A percentile compares a stretch with the other conserved stretches of the same genome.
phyloP scores from a whole-genome alignment of 2,329 filamentous ascomycete species.

The Passalora sequoiae region DNA sequence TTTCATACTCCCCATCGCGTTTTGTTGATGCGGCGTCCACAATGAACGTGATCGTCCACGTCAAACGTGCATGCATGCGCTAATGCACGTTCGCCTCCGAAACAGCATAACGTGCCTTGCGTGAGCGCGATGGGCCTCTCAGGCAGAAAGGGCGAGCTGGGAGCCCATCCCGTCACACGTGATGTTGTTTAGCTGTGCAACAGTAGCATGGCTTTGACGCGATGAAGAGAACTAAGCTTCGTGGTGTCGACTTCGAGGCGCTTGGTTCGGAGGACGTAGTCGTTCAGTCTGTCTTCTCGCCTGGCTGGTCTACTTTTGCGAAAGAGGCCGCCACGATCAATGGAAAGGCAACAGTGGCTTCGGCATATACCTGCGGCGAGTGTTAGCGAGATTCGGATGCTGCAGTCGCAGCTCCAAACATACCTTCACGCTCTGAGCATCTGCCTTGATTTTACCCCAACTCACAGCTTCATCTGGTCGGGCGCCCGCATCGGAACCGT shows the following conservation, averaged over 20 bases:
- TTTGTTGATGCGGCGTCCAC: too few species aligned
- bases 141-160: conserved; percentile 3
- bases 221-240: too few species aligned
- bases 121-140: conserved; percentile 13
- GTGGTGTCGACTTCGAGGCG: too few species aligned
- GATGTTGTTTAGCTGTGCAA: too few species aligned
- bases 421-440: conserved; percentile 85
- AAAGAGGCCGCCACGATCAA: conserved; percentile 63
- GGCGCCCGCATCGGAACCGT: conserved; percentile 92
- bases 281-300: conserved; percentile 6
- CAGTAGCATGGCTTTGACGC: too few species aligned
- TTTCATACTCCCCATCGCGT: too few species aligned
- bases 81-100: conserved; percentile 2
- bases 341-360: conserved; percentile 63
- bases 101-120: conserved; percentile 15
- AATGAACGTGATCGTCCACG: conserved; percentile 5
- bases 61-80: conserved; percentile 11
- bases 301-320: conserved; percentile 39
- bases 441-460: conserved; percentile 95
- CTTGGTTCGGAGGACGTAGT: too few species aligned
- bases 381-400: too few species aligned
- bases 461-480: conserved; percentile 94
- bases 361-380: conserved; percentile 57
- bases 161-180: too few species aligned
- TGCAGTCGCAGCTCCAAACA: too few species aligned